Evolutionary conservation across 768 basidiomycete species (phyloP).

Genomic region (Boletus tylopilopsis): DNA sequence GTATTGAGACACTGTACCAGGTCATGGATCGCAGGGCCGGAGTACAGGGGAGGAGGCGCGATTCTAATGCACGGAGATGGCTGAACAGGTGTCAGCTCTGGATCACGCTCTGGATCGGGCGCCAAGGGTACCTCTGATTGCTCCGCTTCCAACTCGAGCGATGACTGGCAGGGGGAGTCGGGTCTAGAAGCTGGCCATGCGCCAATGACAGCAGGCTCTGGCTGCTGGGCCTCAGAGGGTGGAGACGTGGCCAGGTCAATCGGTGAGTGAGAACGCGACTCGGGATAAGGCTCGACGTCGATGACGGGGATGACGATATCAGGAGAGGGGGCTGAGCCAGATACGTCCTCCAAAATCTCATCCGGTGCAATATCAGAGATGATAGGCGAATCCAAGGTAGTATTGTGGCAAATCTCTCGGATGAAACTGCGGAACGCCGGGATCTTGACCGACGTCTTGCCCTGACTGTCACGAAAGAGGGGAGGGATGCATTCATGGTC

Average conservation of each 20-base stretch:
- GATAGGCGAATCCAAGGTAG: constrained; percentile 8
- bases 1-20: constrained; percentile 20
- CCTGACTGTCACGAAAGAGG: constrained; percentile 13
- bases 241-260: constrained; percentile 44
- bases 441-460: constrained; percentile 25
- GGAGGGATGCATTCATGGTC: constrained; percentile 24
- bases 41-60: constrained; percentile 5
- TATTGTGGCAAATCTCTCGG: constrained; percentile 22
- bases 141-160: constrained; percentile 9
- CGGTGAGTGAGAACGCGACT: constrained; percentile 42
- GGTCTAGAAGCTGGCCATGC: constrained; percentile 41
- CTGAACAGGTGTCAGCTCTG: constrained; percentile 2
- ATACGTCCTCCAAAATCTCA: constrained; percentile 8
- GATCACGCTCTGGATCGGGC: constrained; percentile 1
- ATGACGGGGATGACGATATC: constrained; percentile 13
- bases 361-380: constrained; percentile 6
- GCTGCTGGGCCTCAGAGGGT: constrained; percentile 14
- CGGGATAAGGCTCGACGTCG: constrained; percentile 13
- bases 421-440: constrained; percentile 32
- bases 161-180: constrained; percentile 27
- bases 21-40: constrained; percentile 6
- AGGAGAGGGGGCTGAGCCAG: constrained; percentile 5
- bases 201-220: constrained; percentile 40
- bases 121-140: constrained; percentile 7
- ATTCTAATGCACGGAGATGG: constrained; percentile 7